phyloP scores from a whole-genome alignment of 306 rosid genomes.

The Ormosia emarginata region DNA sequence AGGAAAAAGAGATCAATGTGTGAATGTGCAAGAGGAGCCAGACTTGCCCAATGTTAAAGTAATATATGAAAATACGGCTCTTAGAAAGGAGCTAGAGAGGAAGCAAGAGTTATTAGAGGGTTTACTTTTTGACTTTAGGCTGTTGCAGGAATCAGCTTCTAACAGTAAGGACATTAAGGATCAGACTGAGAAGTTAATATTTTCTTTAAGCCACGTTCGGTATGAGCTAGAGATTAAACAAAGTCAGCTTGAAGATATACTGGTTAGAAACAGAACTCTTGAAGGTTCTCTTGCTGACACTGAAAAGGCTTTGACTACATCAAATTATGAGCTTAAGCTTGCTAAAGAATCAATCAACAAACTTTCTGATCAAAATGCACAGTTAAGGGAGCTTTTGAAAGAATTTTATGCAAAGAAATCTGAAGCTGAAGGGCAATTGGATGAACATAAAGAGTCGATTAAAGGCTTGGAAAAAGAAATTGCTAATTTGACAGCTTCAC shows the following conservation, averaged over 20 bases:
- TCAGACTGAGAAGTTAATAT: constrained; percentile 61
- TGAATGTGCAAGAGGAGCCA: constrained; percentile 37
- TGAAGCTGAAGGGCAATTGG: constrained; percentile 65
- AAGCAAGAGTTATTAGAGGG: constrained; percentile 80
- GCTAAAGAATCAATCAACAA: constrained; percentile 50
- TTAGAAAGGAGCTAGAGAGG: constrained; percentile 69
- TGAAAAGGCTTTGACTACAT: constrained; percentile 51
- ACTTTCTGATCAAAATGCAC: constrained; percentile 56
- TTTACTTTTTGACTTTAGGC: constrained; percentile 79
- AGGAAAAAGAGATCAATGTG: constrained; percentile 21
- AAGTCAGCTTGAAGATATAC: constrained; percentile 57
- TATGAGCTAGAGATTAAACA: constrained; percentile 66
- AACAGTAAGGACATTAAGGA: constrained; percentile 71
- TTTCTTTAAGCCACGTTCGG: constrained; percentile 55
- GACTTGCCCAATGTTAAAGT: constrained; percentile 36
- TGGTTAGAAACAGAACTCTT: constrained; percentile 50
- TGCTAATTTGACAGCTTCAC: constrained; percentile 58
- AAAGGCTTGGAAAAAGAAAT: constrained; percentile 79
- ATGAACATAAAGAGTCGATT: constrained; percentile 72
- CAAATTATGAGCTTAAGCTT: constrained; percentile 63
- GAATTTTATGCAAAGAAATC: constrained; percentile 52
- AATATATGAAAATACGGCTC: constrained; percentile 50
- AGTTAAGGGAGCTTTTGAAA: constrained; percentile 62
- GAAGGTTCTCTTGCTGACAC: constrained; percentile 56
- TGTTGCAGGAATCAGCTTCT: constrained; percentile 89